These are phyloP conservation scores for Crucibulum laeve DNA, from an alignment of 768 basidiomycete genomes.

Conservation along the genomic window DNA sequence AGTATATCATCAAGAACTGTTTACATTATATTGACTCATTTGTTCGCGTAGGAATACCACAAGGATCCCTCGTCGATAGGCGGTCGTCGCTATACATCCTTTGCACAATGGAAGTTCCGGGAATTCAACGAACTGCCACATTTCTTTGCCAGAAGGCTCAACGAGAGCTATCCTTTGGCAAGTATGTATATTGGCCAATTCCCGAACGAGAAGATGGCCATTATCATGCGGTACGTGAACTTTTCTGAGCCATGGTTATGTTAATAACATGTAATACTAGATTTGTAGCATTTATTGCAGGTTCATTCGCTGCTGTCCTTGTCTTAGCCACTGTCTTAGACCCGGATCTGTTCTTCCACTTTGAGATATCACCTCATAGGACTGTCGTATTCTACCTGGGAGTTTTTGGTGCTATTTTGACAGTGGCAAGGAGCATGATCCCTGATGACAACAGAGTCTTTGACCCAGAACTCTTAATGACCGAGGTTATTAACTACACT, in stretches of 20 bases:
- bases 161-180: conserved; percentile 85
- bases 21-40: conserved; percentile 7
- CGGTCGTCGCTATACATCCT: conserved; percentile 87
- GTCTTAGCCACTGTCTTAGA: conserved; percentile 89
- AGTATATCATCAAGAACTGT: conserved; percentile 15
- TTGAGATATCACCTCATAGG: conserved; percentile 91
- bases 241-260: background rate
- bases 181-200: conserved; percentile 98
- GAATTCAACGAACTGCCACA: conserved; percentile 99
- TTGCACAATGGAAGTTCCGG: conserved; percentile 97
- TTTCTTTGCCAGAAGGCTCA: conserved; percentile 79
- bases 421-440: conserved; percentile 91
- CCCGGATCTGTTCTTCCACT: conserved; percentile 88
- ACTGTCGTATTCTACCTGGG: conserved; percentile 93
- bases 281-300: conserved; percentile 93
- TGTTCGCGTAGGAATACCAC: conserved; percentile 82
- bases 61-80: conserved; percentile 96
- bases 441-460: conserved; percentile 92
- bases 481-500: conserved; percentile 87
- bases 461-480: conserved; percentile 91
- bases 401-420: conserved; percentile 83
- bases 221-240: conserved; percentile 76
- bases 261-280: conserved; percentile 32
- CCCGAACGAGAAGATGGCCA: conserved; percentile 88
- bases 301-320: conserved; percentile 95